phyloP scores from a whole-genome alignment of 768 basidiomycete genomes.

The Punctularia strigosozonata region DNA sequence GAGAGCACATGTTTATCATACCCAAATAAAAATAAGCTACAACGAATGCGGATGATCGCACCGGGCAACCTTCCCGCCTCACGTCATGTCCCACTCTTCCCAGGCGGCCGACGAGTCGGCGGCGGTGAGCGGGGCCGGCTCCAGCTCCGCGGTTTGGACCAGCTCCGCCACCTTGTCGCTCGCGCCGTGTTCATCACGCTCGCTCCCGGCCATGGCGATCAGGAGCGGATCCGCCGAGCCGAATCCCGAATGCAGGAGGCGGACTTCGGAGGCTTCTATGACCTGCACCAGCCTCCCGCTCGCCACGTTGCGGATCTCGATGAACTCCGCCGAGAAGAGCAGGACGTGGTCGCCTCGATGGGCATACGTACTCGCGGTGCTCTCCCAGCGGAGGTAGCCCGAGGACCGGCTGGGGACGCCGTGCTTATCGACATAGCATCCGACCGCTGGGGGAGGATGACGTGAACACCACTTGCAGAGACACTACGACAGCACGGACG shows the following conservation, averaged over 20 bases:
- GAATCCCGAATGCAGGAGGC: conserved; percentile 42
- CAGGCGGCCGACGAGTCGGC: not conserved
- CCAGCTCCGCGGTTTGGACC: conserved; percentile 53
- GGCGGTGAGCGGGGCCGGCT: conserved; percentile 6
- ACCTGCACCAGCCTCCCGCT: conserved; percentile 72
- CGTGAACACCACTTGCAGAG: not conserved
- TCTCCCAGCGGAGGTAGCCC: conserved; percentile 72
- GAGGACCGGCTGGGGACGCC: conserved; percentile 52
- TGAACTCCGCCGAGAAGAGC: conserved; percentile 61
- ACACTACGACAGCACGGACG: conserved; percentile 12
- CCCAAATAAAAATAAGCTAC: no score
- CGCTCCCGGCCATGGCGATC: conserved; percentile 49
- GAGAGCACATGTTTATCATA: no score
- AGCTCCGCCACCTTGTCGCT: conserved; percentile 60
- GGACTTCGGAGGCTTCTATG: conserved; percentile 62
- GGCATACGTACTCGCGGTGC: conserved; percentile 48
- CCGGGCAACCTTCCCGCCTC: not conserved
- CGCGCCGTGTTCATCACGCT: conserved; percentile 42
- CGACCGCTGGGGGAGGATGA: conserved; percentile 40
- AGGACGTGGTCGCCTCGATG: conserved; percentile 52
- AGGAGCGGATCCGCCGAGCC: conserved; percentile 38
- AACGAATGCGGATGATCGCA: no score
- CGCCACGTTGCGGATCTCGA: conserved; percentile 57
- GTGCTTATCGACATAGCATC: conserved; percentile 64
- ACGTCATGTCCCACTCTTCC: conserved; percentile 12